phyloP scores from a whole-genome alignment of 768 basidiomycete genomes.

The Boletus insuetus region DNA sequence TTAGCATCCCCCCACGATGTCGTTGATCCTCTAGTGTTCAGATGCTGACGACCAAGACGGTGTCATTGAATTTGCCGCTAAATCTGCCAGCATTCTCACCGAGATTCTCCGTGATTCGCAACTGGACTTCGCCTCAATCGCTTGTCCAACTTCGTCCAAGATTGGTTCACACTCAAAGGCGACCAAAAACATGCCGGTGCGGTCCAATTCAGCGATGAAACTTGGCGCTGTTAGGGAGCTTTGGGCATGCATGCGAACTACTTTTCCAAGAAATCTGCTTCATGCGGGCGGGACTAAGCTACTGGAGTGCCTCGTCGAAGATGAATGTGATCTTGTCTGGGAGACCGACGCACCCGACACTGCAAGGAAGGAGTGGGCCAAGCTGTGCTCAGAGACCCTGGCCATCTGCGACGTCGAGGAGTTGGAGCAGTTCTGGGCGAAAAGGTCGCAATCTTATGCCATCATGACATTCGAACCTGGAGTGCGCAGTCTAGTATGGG shows the following conservation, averaged over 20 bases:
- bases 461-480: constrained; percentile 36
- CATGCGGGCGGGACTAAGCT: constrained; percentile 44
- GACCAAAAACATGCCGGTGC: constrained; percentile 6
- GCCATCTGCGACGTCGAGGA: constrained; percentile 45
- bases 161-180: constrained; percentile 1
- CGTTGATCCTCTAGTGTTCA: constrained; percentile 21
- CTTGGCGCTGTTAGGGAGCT: constrained; percentile 56
- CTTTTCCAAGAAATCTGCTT: constrained; percentile 44
- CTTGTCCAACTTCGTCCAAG: constrained; percentile 14
- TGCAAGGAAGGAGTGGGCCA: constrained; percentile 56
- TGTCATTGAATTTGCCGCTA: constrained; percentile 38
- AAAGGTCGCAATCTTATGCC: constrained; percentile 19
- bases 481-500: constrained; percentile 56
- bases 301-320: constrained; percentile 46
- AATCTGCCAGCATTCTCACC: constrained; percentile 42
- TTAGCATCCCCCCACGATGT: background rate
- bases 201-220: constrained; percentile 50
- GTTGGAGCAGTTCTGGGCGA: constrained; percentile 54
- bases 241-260: constrained; percentile 47
- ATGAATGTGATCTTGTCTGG: constrained; percentile 44
- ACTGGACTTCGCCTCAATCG: constrained; percentile 41
- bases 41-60: constrained; percentile 44
- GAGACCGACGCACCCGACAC: constrained; percentile 42
- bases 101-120: constrained; percentile 47
- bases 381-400: constrained; percentile 54